phyloP scores from a whole-genome alignment of 2,329 filamentous ascomycete genomes.

The Aspergillus persii region DNA sequence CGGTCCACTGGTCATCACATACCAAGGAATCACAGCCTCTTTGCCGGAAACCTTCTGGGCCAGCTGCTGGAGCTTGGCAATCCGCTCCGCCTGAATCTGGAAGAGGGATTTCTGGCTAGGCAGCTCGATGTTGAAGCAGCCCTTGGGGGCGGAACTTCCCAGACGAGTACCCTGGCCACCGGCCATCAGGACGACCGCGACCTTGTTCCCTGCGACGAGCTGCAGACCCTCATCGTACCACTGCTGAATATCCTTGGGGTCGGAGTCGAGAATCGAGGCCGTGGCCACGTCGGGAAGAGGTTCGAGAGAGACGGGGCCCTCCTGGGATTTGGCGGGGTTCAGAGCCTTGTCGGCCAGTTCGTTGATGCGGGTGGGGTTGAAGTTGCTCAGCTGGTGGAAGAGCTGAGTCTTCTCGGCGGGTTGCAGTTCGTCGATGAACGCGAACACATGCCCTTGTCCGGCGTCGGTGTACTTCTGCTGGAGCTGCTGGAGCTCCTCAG shows the following conservation, averaged over 20 bases:
- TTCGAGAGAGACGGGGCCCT: constrained; percentile 62
- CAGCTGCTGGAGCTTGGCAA: constrained; percentile 78
- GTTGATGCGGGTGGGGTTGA: constrained; percentile 86
- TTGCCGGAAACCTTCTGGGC: constrained; percentile 67
- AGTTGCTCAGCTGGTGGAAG: constrained; percentile 75
- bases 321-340: constrained; percentile 64
- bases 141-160: constrained; percentile 93
- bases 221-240: constrained; percentile 76
- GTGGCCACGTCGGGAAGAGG: constrained; percentile 82
- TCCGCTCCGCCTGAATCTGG: constrained; percentile 95
- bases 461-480: constrained; percentile 71
- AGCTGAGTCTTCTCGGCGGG: constrained; percentile 71
- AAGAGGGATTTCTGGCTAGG: constrained; percentile 93
- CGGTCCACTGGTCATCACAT: constrained; percentile 98
- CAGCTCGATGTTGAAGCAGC: constrained; percentile 94
- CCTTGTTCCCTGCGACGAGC: constrained; percentile 66
- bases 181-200: constrained; percentile 90
- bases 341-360: constrained; percentile 78
- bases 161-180: constrained; percentile 94
- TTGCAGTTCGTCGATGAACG: constrained; percentile 80
- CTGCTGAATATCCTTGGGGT: constrained; percentile 69
- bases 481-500: constrained; percentile 66
- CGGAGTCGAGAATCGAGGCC: constrained; percentile 88
- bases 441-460: constrained; percentile 77
- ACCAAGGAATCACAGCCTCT: constrained; percentile 80